Percentiles rank a stretch among this genome's conserved stretches.
phyloP scores from a whole-genome alignment of 176 grass and related monocot species.

The Chloris gayana region DNA sequence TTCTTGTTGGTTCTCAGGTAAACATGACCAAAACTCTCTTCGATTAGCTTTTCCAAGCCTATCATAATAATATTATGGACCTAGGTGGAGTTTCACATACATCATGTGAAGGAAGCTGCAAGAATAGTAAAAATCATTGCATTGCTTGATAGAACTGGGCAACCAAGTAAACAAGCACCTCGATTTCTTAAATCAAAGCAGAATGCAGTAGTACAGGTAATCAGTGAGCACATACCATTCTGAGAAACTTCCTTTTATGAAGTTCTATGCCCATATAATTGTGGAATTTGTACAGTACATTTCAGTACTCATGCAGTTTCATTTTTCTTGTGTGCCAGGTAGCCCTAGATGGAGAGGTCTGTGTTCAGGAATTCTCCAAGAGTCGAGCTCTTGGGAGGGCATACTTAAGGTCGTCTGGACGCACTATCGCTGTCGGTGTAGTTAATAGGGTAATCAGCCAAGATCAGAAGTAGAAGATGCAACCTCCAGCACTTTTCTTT shows the following conservation, averaged over 20 bases:
- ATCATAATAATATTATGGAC: slow-evolving; percentile 24
- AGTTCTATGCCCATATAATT: slow-evolving; percentile 1
- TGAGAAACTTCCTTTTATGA: not conserved
- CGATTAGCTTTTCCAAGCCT: slow-evolving; percentile 13
- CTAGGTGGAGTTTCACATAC: slow-evolving; percentile 96
- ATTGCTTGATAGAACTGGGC: slow-evolving; percentile 85
- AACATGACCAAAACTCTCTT: slow-evolving; percentile 25
- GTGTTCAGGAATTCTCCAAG: slow-evolving; percentile 86
- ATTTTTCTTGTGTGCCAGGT: slow-evolving; percentile 48
- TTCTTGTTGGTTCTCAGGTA: slow-evolving; percentile 90
- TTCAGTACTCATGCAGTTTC: slow-evolving; percentile 17
- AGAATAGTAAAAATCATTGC: slow-evolving; percentile 76
- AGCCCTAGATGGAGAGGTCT: slow-evolving; percentile 57
- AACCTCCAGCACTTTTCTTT: not conserved
- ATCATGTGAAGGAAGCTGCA: slow-evolving; percentile 89
- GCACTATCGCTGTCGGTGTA: slow-evolving; percentile 79
- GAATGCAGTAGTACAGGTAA: slow-evolving; percentile 83
- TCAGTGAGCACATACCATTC: not conserved
- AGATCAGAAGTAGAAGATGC: slow-evolving; percentile 40
- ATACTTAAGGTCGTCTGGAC: slow-evolving; percentile 75
- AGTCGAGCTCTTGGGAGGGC: slow-evolving; percentile 75
- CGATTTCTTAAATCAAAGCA: slow-evolving; percentile 94
- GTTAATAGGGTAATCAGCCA: slow-evolving; percentile 54
- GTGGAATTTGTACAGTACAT: not conserved
- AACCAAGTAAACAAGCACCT: slow-evolving; percentile 68